Evolutionary conservation across 148 eudicot genomes (phyloP).

Genomic region (Camellia lanceoleosa): DNA sequence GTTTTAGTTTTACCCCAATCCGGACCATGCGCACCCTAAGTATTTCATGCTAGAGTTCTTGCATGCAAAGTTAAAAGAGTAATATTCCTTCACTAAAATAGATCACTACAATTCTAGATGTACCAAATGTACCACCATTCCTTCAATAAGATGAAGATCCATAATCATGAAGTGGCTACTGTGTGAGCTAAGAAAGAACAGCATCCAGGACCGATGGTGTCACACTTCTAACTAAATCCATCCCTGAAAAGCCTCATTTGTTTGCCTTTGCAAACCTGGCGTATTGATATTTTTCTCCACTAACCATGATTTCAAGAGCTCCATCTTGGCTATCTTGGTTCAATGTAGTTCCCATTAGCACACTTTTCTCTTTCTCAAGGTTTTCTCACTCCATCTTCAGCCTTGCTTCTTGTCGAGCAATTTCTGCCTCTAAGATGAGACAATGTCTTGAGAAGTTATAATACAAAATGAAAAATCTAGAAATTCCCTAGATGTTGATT

Average conservation of each 20-base stretch:
- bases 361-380: constrained; percentile 98
- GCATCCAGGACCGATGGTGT: background rate
- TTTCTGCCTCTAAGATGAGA: constrained; percentile 66
- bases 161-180: too few species aligned
- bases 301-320: constrained; percentile 98
- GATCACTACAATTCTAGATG: too few species aligned
- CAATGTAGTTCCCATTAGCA: constrained; percentile 97
- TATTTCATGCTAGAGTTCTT: too few species aligned
- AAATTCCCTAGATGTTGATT: too few species aligned
- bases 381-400: constrained; percentile 94
- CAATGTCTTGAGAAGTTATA: too few species aligned
- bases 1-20: too few species aligned
- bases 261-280: constrained; percentile 95
- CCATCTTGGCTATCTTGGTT: constrained; percentile 99
- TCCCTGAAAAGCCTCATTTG: constrained; percentile 45
- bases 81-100: too few species aligned
- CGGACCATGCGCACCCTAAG: too few species aligned
- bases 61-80: too few species aligned
- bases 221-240: background rate
- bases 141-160: too few species aligned
- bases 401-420: constrained; percentile 91
- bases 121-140: too few species aligned
- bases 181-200: background rate
- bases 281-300: constrained; percentile 96
- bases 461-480: too few species aligned